These are phyloP conservation scores for Ganoderma boninense DNA, from an alignment of 1,284 basidiomycete species.

Conservation along the genomic window DNA sequence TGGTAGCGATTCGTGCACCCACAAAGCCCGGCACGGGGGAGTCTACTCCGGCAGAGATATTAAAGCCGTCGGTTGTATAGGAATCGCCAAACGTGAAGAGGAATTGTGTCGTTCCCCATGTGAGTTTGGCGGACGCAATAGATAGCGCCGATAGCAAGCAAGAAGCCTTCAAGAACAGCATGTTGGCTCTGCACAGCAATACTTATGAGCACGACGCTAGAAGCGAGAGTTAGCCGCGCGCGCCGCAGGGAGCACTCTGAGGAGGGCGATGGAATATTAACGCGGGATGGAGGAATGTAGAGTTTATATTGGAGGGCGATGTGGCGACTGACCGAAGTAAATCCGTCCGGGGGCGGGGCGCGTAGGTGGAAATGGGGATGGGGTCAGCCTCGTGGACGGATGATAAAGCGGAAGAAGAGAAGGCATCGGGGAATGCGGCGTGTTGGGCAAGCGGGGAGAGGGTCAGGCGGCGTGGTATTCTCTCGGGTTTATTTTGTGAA, in stretches of 20 bases:
- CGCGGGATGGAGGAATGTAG: not conserved
- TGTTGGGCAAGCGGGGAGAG: not conserved
- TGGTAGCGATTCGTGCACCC: slow-evolving; percentile 35
- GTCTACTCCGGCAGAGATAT: slow-evolving; percentile 64
- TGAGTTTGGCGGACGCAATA: slow-evolving; percentile 34
- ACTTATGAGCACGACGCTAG: slow-evolving; percentile 18
- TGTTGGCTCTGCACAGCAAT: slow-evolving; percentile 25
- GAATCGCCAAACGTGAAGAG: slow-evolving; percentile 69
- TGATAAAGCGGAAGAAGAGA: slow-evolving; percentile 8
- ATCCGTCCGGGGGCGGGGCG: slow-evolving; percentile 22
- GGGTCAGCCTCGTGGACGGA: slow-evolving; percentile 22
- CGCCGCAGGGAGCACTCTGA: slow-evolving; percentile 2
- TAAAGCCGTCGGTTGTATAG: slow-evolving; percentile 60
- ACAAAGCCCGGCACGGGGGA: slow-evolving; percentile 63
- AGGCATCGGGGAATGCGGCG: slow-evolving; percentile 1
- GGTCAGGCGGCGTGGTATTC: slow-evolving; percentile 14
- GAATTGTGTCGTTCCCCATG: slow-evolving; percentile 48
- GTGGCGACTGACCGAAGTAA: slow-evolving; percentile 15
- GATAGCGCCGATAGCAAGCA: slow-evolving; percentile 30
- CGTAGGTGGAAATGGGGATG: slow-evolving; percentile 17
- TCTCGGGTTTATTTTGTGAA: slow-evolving; percentile 10
- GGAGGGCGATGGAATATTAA: not conserved
- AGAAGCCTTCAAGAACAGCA: slow-evolving; percentile 28
- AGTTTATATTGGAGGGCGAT: slow-evolving; percentile 14
- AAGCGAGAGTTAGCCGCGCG: slow-evolving; percentile 13